Evolutionary conservation across 2,329 filamentous ascomycete species (phyloP), one percentile per base, ranked within the genome.

Genomic region (Eutypa lata): DNA sequence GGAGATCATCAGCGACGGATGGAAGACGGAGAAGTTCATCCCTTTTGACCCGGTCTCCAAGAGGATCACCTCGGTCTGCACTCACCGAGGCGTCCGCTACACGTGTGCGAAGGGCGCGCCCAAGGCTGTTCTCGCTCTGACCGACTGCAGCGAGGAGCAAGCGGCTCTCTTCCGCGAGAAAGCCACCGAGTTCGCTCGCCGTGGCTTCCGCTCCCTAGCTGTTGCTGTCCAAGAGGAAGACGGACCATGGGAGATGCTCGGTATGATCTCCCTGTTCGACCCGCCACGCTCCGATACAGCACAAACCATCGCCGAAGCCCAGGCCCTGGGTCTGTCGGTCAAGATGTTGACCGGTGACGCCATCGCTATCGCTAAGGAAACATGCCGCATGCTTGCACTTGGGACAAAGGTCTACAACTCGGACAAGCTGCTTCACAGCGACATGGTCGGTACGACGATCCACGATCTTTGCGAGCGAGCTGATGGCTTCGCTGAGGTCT

Each of bases 341-440:
- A 89, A 89, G 81, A 89, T 89, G 85, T 76, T 89, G 73, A 89
- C 85, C 77, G 85, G 85, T 84, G 85, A 89, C 68, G 85, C 85
- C 58, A 87, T 89, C 64, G 85, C 85, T 65, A 89, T 88, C 64
- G 85, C 85, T 56, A 88, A 89, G 78, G 85, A 89, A 73, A 89
- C 85, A 65, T 88, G 85, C 80, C 87, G 87, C 76, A 88, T 88
- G 82, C 76, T 89, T 71, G 84, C 85, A 64, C 80, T 89, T 55
- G 83, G 84, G 67, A 88, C 85, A 68, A 89, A 88, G 77, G 85
- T 88, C 60, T 89, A 88, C 80, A 87, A 88, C 78, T 88, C 86
- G 58, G 82, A 86, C 67, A 84, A 84, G 73, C 81, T 88, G 57
- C 87, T 89, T 63, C 82, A 87, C 73, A 84, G 84, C 73, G 85